Evolutionary conservation across 768 basidiomycete genomes (phyloP).

Genomic region (Ephemerocybe angulata): DNA sequence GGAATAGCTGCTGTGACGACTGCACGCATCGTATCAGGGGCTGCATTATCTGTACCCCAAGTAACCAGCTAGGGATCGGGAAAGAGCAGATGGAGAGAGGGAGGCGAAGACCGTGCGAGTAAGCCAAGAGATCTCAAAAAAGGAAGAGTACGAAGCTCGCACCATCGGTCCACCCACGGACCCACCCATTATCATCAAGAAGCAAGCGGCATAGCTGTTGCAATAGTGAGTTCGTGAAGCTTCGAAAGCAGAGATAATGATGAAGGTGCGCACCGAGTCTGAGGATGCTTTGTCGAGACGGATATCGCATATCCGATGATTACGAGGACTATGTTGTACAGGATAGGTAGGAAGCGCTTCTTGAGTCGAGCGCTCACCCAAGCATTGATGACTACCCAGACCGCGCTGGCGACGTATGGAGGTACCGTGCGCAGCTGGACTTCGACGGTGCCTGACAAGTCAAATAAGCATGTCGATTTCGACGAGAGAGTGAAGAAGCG

Average conservation of each 20-base stretch:
- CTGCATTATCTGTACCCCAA: slow-evolving; percentile 48
- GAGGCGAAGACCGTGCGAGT: background rate
- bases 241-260: background rate
- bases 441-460: slow-evolving; percentile 21
- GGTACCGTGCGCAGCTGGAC: slow-evolving; percentile 47
- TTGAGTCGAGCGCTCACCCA: slow-evolving; percentile 34
- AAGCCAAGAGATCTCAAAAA: too few species aligned
- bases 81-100: background rate
- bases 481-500: background rate
- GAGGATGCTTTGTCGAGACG: slow-evolving; percentile 36
- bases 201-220: slow-evolving; percentile 43
- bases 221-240: background rate
- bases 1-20: slow-evolving; percentile 42
- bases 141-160: background rate
- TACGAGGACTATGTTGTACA: slow-evolving; percentile 34
- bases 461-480: background rate
- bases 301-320: slow-evolving; percentile 43
- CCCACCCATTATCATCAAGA: slow-evolving; percentile 39
- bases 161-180: slow-evolving; percentile 36
- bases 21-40: slow-evolving; percentile 45
- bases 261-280: slow-evolving; percentile 21
- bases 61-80: slow-evolving; percentile 28
- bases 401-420: slow-evolving; percentile 37
- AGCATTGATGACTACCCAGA: slow-evolving; percentile 34
- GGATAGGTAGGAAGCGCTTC: slow-evolving; percentile 33